phyloP scores from a whole-genome alignment of 2,329 filamentous ascomycete genomes.

The Colletotrichum lupini region DNA sequence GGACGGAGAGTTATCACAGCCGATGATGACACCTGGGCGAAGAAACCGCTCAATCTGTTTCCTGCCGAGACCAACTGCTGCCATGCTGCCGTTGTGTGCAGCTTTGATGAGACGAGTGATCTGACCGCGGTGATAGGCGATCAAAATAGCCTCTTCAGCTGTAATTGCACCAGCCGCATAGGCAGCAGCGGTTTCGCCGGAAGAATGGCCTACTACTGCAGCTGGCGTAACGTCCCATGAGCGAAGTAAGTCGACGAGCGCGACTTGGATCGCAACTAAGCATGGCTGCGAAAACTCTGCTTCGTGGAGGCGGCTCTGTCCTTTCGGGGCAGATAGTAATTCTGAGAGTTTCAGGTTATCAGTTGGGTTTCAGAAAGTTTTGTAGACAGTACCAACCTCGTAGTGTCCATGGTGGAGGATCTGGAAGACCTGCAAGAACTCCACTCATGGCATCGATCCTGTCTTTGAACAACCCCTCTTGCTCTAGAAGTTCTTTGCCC shows the following conservation, averaged over 20 bases:
- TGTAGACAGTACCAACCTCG: slow-evolving; percentile 18
- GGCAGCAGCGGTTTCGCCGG: slow-evolving; percentile 53
- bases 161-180: slow-evolving; percentile 47
- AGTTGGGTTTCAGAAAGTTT: background rate
- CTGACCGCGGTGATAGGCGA: slow-evolving; percentile 51
- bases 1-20: slow-evolving; percentile 63
- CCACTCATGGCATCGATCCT: slow-evolving; percentile 34
- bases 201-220: slow-evolving; percentile 51
- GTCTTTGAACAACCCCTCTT: slow-evolving; percentile 19
- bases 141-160: slow-evolving; percentile 43
- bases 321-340: slow-evolving; percentile 22
- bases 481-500: slow-evolving; percentile 31
- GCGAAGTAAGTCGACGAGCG: slow-evolving; percentile 49
- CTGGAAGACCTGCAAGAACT: slow-evolving; percentile 2
- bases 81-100: slow-evolving; percentile 58
- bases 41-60: slow-evolving; percentile 31
- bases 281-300: slow-evolving; percentile 56
- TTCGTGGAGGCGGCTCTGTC: slow-evolving; percentile 28
- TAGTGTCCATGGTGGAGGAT: slow-evolving; percentile 20
- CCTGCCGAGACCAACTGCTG: slow-evolving; percentile 62
- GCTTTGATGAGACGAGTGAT: slow-evolving; percentile 25
- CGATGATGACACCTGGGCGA: slow-evolving; percentile 47
- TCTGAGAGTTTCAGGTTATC: slow-evolving; percentile 42
- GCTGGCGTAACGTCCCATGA: slow-evolving; percentile 43
- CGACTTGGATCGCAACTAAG: slow-evolving; percentile 62